phyloP scores from a whole-genome alignment of 2,329 filamentous ascomycete species.

The Talaromyces islandicus region DNA sequence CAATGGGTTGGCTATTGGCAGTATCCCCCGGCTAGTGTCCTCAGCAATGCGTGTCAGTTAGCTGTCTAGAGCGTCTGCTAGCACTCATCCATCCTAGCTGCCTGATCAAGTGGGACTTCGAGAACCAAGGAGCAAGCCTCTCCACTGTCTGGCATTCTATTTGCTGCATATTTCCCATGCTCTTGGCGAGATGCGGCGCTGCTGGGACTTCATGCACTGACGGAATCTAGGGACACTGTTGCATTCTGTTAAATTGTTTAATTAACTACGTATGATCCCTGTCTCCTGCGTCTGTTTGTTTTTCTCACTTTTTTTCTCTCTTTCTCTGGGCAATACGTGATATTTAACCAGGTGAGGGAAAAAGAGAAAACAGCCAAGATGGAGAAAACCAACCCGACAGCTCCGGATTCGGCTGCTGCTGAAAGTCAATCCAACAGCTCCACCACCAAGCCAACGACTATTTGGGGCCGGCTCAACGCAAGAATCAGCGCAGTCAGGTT shows the following conservation, averaged over 20 bases:
- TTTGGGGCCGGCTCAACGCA: slow-evolving; percentile 6
- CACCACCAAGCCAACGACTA: not conserved
- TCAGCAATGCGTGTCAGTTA: not conserved
- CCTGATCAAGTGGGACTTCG: not conserved
- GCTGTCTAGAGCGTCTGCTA: not conserved
- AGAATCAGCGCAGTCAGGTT: slow-evolving; percentile 7
- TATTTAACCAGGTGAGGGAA: not conserved
- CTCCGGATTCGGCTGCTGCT: not conserved
- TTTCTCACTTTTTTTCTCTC: not conserved
- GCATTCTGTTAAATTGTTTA: not conserved
- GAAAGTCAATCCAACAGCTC: slow-evolving; percentile 4
- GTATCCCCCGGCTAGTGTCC: not conserved
- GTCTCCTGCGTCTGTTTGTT: not conserved
- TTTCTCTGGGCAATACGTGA: not conserved
- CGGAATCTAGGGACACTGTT: not conserved
- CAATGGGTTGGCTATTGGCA: not conserved
- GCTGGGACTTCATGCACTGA: not conserved
- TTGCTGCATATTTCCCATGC: not conserved
- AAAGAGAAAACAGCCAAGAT: not conserved
- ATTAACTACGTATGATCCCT: not conserved
- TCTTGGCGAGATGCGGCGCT: not conserved
- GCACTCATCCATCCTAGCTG: not conserved
- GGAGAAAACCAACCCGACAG: slow-evolving; percentile 3
- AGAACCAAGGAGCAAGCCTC: not conserved
- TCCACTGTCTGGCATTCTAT: not conserved